Percentiles rank a stretch among this genome's conserved stretches.
phyloP scores from a whole-genome alignment of 140 eudicot species.

The Ambrosia hybrid region DNA sequence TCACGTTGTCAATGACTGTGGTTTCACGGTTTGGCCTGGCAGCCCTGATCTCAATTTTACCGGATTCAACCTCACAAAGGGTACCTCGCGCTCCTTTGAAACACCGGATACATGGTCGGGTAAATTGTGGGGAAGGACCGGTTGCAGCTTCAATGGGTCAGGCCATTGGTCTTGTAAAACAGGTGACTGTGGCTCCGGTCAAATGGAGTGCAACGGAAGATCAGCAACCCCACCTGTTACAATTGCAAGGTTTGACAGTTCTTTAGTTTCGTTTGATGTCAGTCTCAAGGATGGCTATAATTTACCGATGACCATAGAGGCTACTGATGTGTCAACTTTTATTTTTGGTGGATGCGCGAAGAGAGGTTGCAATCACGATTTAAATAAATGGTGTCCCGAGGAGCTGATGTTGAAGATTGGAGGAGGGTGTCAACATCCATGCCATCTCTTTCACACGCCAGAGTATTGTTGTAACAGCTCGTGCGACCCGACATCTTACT shows the following conservation, averaged over 20 bases:
- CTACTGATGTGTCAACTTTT: background rate
- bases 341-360: background rate
- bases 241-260: conserved; percentile 12
- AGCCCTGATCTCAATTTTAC: no score
- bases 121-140: conserved; percentile 35
- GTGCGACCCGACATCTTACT: background rate
- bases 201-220: conserved; percentile 22
- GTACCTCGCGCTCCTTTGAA: no score
- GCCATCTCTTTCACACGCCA: background rate
- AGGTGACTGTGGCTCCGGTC: conserved; percentile 33
- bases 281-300: background rate
- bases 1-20: no score
- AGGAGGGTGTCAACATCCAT: background rate
- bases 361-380: background rate
- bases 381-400: background rate
- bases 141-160: conserved; percentile 30
- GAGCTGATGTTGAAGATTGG: background rate
- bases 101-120: background rate
- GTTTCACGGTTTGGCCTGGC: no score
- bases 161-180: conserved; percentile 28
- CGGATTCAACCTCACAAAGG: no score
- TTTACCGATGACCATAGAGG: conserved; percentile 1
- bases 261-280: background rate
- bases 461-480: background rate
- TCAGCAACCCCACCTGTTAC: conserved; percentile 12